Percentiles rank a stretch among this genome's conserved stretches.
These are phyloP conservation scores for Backusella luteola DNA, from an alignment of 192 early-diverging fungal species.

Conservation along the genomic window DNA sequence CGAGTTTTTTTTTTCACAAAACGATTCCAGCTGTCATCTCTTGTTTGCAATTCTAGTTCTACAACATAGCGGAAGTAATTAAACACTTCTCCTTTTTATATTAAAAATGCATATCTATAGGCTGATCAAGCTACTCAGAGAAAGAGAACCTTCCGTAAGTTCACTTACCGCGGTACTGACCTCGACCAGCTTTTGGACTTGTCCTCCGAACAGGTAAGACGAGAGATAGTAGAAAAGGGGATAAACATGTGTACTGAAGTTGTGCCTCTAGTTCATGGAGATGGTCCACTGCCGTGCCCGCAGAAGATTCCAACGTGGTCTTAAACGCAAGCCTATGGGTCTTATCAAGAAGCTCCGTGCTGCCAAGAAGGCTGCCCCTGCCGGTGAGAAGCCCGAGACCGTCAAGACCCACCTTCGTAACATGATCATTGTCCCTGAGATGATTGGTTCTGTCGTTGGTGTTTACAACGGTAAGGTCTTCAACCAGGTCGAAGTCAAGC, in stretches of 20 bases:
- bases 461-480: slow-evolving; percentile 99
- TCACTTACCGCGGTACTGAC: slow-evolving; percentile 97
- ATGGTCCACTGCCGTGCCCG: slow-evolving; percentile 93
- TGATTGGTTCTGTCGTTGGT: slow-evolving; percentile 95
- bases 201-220: slow-evolving; percentile 71
- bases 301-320: slow-evolving; percentile 97
- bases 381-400: slow-evolving; percentile 89
- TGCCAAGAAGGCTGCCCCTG: slow-evolving; percentile 91
- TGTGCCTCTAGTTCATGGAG: slow-evolving; percentile 71
- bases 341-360: slow-evolving; percentile 99
- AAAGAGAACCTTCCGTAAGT: slow-evolving; percentile 98
- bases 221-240: neutral
- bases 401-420: slow-evolving; percentile 99
- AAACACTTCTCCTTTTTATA: neutral
- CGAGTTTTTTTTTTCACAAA: neutral
- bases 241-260: neutral
- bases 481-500: slow-evolving; percentile 98
- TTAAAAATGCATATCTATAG: neutral
- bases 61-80: neutral
- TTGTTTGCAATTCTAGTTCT: neutral
- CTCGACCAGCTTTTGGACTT: slow-evolving; percentile 95
- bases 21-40: slow-evolving; percentile 1
- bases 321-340: slow-evolving; percentile 99
- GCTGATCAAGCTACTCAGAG: slow-evolving; percentile 50
- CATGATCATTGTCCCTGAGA: slow-evolving; percentile 99